A percentile compares a stretch with the other conserved stretches of the same genome.
phyloP scores from a whole-genome alignment of 2,329 filamentous ascomycete genomes.

The Elsinoe perseae region DNA sequence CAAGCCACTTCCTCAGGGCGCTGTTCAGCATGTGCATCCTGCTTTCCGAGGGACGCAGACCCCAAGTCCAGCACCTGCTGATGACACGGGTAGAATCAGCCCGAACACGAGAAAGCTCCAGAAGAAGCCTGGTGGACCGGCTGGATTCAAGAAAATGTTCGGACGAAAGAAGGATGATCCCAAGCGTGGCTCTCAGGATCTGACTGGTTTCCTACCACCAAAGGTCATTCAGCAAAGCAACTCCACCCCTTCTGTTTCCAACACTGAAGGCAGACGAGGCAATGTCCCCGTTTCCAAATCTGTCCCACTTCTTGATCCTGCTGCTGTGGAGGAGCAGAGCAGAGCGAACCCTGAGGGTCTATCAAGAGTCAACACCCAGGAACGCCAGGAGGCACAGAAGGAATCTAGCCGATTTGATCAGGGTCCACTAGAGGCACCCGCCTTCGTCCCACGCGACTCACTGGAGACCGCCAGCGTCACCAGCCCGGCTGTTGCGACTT shows the following conservation, averaged over 20 bases:
- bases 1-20: slow-evolving; percentile 26
- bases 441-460: slow-evolving; percentile 57
- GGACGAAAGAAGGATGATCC: slow-evolving; percentile 52
- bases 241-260: background rate
- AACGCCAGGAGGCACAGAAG: slow-evolving; percentile 51
- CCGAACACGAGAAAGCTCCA: slow-evolving; percentile 28
- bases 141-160: slow-evolving; percentile 58
- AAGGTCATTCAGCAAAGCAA: slow-evolving; percentile 2
- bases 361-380: slow-evolving; percentile 37
- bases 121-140: slow-evolving; percentile 40
- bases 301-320: background rate
- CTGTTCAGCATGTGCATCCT: slow-evolving; percentile 33
- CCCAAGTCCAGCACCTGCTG: slow-evolving; percentile 27
- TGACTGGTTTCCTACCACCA: slow-evolving; percentile 20
- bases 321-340: background rate
- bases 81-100: slow-evolving; percentile 23
- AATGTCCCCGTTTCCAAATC: background rate
- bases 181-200: slow-evolving; percentile 21
- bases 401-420: slow-evolving; percentile 73
- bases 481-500: slow-evolving; percentile 9
- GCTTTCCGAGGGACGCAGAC: slow-evolving; percentile 32
- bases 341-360: slow-evolving; percentile 25
- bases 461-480: slow-evolving; percentile 18
- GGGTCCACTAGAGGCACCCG: slow-evolving; percentile 84
- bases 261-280: background rate